A percentile compares a stretch with the other conserved stretches of the same genome.
These are phyloP conservation scores for Aureobasidium sp. DNA, from an alignment of 2,329 filamentous ascomycete species.

Conservation along the genomic window DNA sequence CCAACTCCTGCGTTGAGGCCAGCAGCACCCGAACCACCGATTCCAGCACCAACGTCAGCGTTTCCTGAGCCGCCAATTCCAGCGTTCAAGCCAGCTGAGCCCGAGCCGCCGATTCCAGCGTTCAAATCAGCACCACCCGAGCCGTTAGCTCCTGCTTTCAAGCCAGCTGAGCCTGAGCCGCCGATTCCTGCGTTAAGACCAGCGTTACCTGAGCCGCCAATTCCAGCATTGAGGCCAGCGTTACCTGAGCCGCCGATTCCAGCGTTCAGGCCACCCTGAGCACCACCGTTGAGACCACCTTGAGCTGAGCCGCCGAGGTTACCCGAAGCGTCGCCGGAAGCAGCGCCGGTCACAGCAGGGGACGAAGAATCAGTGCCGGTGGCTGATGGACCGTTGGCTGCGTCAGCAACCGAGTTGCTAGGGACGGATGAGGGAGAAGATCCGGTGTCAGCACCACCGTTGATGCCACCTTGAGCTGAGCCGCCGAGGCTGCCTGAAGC, in stretches of 20 bases:
- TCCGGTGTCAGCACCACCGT: background rate
- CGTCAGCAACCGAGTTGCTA: too few relatives aligned
- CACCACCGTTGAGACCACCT: constrained; percentile 25
- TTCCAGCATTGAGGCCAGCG: constrained; percentile 21
- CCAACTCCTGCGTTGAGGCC: constrained; percentile 22
- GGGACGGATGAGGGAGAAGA: too few relatives aligned
- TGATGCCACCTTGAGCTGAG: constrained; percentile 20
- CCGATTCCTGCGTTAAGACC: constrained; percentile 24
- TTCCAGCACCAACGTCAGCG: constrained; percentile 18
- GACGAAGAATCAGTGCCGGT: constrained; percentile 30
- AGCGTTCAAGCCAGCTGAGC: constrained; percentile 20
- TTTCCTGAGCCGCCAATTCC: constrained; percentile 32
- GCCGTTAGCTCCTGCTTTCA: constrained; percentile 23
- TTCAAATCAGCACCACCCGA: constrained; percentile 20
- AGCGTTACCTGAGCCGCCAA: background rate
- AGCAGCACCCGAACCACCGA: background rate
- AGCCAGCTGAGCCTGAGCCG: constrained; percentile 28
- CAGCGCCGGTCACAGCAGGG: constrained; percentile 26
- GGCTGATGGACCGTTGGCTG: too few relatives aligned
- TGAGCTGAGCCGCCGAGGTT: constrained; percentile 15
- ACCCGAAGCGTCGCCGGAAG: background rate
- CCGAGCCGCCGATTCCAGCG: constrained; percentile 27
- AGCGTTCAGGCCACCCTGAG: constrained; percentile 21
- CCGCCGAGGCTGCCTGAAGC: background rate
- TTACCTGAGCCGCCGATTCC: constrained; percentile 30